A percentile compares a stretch with the other conserved stretches of the same genome.
These are phyloP conservation scores for Blakeslea trispora DNA, from an alignment of 371 early-diverging fungal species.

Conservation along the genomic window DNA sequence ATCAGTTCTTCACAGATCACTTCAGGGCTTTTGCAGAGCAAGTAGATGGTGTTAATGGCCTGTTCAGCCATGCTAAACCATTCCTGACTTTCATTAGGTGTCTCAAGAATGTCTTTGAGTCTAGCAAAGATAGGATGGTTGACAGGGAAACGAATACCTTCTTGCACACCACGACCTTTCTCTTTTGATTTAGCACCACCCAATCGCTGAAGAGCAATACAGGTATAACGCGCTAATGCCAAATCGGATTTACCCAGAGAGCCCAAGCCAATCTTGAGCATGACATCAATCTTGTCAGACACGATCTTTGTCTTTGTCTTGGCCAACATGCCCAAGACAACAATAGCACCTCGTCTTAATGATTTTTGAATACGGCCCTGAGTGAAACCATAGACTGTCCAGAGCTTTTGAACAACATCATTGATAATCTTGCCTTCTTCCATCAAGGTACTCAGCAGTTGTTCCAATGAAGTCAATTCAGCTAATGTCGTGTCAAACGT, in stretches of 20 bases:
- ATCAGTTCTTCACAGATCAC: conserved; percentile 75
- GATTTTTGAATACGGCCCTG: conserved; percentile 64
- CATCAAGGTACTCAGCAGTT: conserved; percentile 79
- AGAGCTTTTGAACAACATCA: conserved; percentile 78
- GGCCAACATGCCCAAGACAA: conserved; percentile 90
- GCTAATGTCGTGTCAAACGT: conserved; percentile 86
- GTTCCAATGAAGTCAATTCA: conserved; percentile 92
- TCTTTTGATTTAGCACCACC: conserved; percentile 55
- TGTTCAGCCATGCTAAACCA: conserved; percentile 93
- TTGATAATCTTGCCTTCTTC: conserved; percentile 58
- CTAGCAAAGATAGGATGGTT: conserved; percentile 72
- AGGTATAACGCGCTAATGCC: conserved; percentile 83
- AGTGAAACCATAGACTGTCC: conserved; percentile 83
- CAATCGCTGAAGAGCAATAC: conserved; percentile 85
- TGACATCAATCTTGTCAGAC: conserved; percentile 76
- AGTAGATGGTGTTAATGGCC: conserved; percentile 88
- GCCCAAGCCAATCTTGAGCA: conserved; percentile 88
- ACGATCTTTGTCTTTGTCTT: conserved; percentile 79
- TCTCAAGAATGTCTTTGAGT: conserved; percentile 65
- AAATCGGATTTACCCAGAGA: conserved; percentile 74
- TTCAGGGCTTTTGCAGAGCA: conserved; percentile 89
- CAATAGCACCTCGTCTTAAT: conserved; percentile 88
- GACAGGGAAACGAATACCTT: conserved; percentile 72
- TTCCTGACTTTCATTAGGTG: conserved; percentile 56
- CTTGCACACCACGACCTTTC: conserved; percentile 55